These are phyloP conservation scores for Solanum pimpinellifolium DNA, from an alignment of 257 asterid species.

Conservation along the genomic window DNA sequence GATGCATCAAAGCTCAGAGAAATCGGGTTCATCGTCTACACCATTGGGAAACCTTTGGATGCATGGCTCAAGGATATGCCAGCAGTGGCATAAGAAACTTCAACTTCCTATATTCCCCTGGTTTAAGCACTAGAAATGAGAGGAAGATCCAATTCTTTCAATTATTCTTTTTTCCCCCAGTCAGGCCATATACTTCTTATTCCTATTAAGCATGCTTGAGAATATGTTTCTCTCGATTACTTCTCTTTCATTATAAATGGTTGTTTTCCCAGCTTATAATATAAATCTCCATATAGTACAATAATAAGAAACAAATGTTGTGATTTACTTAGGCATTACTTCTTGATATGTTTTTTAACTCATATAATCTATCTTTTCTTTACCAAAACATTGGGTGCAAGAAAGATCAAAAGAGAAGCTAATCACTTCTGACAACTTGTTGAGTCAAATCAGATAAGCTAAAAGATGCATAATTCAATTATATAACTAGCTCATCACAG, in stretches of 20 bases:
- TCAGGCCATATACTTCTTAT: background rate
- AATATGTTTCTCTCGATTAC: background rate
- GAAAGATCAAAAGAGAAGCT: background rate
- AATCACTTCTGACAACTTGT: background rate
- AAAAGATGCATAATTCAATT: background rate
- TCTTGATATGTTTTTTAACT: background rate
- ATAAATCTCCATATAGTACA: background rate
- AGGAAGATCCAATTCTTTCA: background rate
- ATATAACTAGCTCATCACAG: background rate
- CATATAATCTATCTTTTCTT: background rate
- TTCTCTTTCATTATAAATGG: background rate
- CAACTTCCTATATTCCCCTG: background rate
- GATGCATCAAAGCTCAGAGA: conserved; percentile 17
- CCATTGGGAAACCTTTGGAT: conserved; percentile 32
- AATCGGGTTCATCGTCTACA: conserved; percentile 26
- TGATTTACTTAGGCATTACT: background rate
- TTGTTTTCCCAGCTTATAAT: background rate
- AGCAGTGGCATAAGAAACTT: conserved; percentile 8
- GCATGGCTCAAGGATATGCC: conserved; percentile 34
- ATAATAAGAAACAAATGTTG: background rate
- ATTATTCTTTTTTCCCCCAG: background rate
- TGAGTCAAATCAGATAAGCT: background rate
- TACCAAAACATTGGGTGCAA: background rate
- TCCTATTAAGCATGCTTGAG: background rate
- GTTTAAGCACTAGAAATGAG: background rate